Evolutionary conservation across 2,329 filamentous ascomycete genomes (phyloP), one percentile per base, ranked within the genome.

Genomic region (Phaeosphaeria sp.): DNA sequence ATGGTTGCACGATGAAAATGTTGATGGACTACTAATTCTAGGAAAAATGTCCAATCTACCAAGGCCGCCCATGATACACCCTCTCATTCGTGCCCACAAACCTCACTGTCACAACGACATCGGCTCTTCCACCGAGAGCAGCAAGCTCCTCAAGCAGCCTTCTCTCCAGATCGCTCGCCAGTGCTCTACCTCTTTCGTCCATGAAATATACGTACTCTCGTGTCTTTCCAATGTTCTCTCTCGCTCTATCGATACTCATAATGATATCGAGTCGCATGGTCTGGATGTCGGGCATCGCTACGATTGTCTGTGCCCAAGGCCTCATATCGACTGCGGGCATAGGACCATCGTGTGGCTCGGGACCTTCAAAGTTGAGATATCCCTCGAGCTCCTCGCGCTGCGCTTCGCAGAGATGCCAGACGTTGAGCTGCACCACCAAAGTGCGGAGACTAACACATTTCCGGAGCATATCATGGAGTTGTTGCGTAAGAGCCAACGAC

Each of bases 371-470:
- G n/a, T 36, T 42, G 8, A 57, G 21, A 30, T 54, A 54, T 15
- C 33, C 24, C 15, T 48, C 44, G 4, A 57, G 21, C 17, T 44
- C 48, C 6, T 21, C 2, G 6, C 44, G 18, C 11, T 15, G 13
- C 21, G 21, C 13, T 27, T 57, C 55, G 33, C 22, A 54, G 11
- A 57, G 7, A 17, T 57, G 51, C 4, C 47, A 39, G 25, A 54
- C 7, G 18, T 46, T 40, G 20, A 53, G 8, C n/a, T 53, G 45
- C 22, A 57, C 6, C n/a, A 24, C 44, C 17, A 57, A 20, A 9
- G 25, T 30, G 7, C 36, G 55, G 18, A 48, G 24, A 15, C 46
- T 46, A 18, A 21, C 36, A 33, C 51, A 54, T 6, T 24, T 43
- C 21, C 47, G 47, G 3, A 57, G 47, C 21, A 54, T 18, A 4